phyloP scores from a whole-genome alignment of 2,329 filamentous ascomycete species.

The Colletotrichum viniferum region DNA sequence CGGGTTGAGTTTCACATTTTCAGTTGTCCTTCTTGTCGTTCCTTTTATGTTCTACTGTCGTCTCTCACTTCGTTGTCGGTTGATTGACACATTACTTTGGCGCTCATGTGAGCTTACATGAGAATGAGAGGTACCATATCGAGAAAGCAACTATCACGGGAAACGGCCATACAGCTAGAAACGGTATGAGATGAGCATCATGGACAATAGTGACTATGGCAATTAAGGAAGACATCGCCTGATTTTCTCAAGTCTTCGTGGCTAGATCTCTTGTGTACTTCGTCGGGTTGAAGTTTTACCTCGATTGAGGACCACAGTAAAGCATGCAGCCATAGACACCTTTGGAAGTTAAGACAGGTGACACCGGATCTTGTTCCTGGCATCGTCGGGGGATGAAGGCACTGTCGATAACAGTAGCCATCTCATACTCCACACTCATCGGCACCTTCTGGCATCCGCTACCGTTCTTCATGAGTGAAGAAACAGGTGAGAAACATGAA shows the following conservation, averaged over 20 bases:
- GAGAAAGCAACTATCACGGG: background rate
- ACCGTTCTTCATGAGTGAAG: background rate
- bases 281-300: background rate
- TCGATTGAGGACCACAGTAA: background rate
- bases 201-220: background rate
- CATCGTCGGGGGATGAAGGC: background rate
- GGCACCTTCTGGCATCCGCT: background rate
- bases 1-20: accelerated
- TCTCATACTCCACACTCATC: background rate
- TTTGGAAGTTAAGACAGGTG: background rate
- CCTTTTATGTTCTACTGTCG: background rate
- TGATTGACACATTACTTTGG: background rate
- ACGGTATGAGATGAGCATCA: background rate
- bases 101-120: background rate
- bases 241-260: accelerated
- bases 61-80: background rate
- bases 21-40: background rate
- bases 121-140: background rate
- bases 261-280: background rate
- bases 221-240: background rate
- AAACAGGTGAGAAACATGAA: background rate
- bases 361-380: background rate
- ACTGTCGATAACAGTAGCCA: accelerated
- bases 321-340: background rate
- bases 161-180: background rate